Evolutionary conservation across 257 asterid species (phyloP), one percentile per base, ranked within the genome.

Genomic region (Capsicum pubescens): DNA sequence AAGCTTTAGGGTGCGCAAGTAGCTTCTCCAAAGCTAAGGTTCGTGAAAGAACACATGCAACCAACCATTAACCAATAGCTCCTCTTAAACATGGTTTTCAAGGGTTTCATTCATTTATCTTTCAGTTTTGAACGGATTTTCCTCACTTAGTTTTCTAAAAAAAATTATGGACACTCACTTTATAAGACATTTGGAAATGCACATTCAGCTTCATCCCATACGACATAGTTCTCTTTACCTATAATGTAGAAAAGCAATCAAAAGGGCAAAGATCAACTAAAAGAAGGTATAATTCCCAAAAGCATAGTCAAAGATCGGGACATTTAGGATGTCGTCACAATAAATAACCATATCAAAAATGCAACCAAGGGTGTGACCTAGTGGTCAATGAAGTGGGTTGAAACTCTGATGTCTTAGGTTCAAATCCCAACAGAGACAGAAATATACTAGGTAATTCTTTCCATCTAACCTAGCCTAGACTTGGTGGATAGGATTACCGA

Each of bases 41-140:
- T 61, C 68, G 1, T 9, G 68, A 14, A 58, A 7, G 32, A n/a
- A 59, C 35, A 59, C 66, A n/a, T 17, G 66, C 66, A 59, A n/a
- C 66, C 66, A 59, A 59, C 12, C 67, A 60, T 32, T n/a, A n/a
- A 59, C 32, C 66, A n/a, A 59, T n/a, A n/a, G 66, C 66, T 59
- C 66, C 66, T 17, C 66, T n/a, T 59, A 59, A 59, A 59, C 66
- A n/a, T 59, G 32, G 66, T 59, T 59, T 59, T 59, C n/a, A 59
- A 59, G 6, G 66, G 35, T 59, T 59, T n/a, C 32, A n/a, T 59
- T 59, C 32, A 59, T 59, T 59, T 59, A n/a, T 59, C 10, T n/a
- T n/a, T 59, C 66, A 2, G 19, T 35, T 61, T 61, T 19, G 39
- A 61, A 61, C 15, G 4, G 5, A 61, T 61, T 21, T 61, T 61